Evolutionary conservation across 2,329 filamentous ascomycete genomes (phyloP).

Genomic region (Colletotrichum sp.): DNA sequence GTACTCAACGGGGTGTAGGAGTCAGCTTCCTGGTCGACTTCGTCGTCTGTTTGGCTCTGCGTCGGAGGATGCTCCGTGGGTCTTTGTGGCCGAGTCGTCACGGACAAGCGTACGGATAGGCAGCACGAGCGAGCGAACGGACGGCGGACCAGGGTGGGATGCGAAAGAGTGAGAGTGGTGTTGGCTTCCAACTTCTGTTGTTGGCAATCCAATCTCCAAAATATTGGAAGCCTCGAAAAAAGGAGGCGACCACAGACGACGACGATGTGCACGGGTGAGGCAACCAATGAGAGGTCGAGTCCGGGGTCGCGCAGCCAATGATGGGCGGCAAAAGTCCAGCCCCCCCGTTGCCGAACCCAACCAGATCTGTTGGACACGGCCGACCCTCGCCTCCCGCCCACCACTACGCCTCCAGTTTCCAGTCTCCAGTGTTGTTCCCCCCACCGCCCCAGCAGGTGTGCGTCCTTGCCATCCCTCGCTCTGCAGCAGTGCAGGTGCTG

Average conservation of each 20-base stretch:
- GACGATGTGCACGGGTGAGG: conserved; percentile 16
- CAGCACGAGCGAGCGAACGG: background rate
- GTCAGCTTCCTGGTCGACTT: conserved; percentile 14
- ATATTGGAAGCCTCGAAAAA: conserved; percentile 15
- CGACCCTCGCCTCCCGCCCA: background rate
- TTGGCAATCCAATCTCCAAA: conserved; percentile 1
- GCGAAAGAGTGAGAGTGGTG: background rate
- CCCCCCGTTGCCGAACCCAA: conserved; percentile 13
- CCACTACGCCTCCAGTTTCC: background rate
- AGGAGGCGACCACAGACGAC: conserved; percentile 19
- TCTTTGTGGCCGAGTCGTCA: background rate
- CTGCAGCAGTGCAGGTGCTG: background rate
- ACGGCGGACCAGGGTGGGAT: background rate
- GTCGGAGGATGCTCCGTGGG: conserved; percentile 9
- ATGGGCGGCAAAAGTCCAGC: background rate
- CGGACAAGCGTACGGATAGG: background rate
- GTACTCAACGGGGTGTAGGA: conserved; percentile 10
- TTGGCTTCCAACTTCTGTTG: background rate
- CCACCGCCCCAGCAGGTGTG: background rate
- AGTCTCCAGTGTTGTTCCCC: background rate
- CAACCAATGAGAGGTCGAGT: conserved; percentile 4
- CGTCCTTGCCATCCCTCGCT: background rate
- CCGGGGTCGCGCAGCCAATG: conserved; percentile 2
- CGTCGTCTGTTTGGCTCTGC: background rate
- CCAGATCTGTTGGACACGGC: conserved; percentile 6